Evolutionary conservation across 768 basidiomycete species (phyloP).

Genomic region (Hysterangium stoloniferum): DNA sequence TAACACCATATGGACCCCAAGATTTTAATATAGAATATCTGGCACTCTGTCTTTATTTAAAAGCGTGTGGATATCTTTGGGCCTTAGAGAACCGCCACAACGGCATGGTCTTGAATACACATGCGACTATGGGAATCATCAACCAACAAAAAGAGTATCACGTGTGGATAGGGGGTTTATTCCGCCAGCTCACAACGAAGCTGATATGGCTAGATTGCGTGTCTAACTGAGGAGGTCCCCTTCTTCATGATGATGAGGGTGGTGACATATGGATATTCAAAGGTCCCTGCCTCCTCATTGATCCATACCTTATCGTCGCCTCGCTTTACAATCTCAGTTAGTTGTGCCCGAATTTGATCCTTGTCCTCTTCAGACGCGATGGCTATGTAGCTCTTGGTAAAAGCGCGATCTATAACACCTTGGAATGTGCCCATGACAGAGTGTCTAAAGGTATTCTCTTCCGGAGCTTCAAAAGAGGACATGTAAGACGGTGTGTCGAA

Average conservation of each 20-base stretch:
- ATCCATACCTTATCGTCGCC: conserved; percentile 69
- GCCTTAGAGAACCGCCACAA: no score
- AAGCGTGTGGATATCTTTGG: no score
- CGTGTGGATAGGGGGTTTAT: no score
- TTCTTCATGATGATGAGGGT: conserved; percentile 45
- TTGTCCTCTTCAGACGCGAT: conserved; percentile 53
- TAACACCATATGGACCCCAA: no score
- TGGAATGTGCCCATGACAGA: conserved; percentile 45
- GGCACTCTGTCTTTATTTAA: no score
- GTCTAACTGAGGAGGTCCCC: no score
- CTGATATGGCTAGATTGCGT: no score
- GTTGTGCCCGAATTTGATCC: conserved; percentile 38
- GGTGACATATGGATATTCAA: conserved; percentile 76
- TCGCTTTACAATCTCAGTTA: conserved; percentile 47
- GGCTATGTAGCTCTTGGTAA: conserved; percentile 82
- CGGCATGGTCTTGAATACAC: no score
- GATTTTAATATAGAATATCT: no score
- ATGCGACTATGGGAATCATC: no score
- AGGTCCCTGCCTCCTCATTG: conserved; percentile 61
- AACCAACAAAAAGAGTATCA: no score
- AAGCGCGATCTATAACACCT: conserved; percentile 54
- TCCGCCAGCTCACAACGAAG: no score
- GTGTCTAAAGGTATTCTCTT: conserved; percentile 51
- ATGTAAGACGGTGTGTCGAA: conserved; percentile 61
- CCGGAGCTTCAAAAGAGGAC: conserved; percentile 47